These are phyloP conservation scores for Urostyla sp. DNA, from an alignment of 73 alveolate species.

Conservation along the genomic window DNA sequence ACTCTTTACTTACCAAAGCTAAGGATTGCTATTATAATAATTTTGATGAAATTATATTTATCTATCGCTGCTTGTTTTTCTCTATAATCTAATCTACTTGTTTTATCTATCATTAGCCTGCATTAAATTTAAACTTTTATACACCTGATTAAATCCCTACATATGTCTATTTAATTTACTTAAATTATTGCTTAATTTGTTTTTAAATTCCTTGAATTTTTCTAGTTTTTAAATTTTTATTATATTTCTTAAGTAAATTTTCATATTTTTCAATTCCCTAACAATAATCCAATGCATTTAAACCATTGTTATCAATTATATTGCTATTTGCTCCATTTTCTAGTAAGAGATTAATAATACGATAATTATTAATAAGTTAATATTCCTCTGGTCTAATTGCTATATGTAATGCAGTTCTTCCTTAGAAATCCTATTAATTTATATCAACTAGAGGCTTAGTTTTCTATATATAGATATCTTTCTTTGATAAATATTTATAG, in stretches of 20 bases:
- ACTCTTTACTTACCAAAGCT: too few relatives aligned
- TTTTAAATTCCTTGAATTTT: too few relatives aligned
- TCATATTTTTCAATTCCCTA: not conserved
- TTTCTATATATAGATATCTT: not conserved
- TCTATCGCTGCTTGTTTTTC: too few relatives aligned
- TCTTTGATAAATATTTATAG: not conserved
- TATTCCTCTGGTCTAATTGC: conserved; percentile 84
- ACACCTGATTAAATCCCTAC: too few relatives aligned
- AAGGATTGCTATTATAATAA: too few relatives aligned
- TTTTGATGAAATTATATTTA: too few relatives aligned
- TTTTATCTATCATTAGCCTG: too few relatives aligned
- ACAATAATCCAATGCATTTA: conserved; percentile 5
- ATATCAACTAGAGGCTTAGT: conserved; percentile 1
- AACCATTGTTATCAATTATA: not conserved
- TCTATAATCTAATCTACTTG: too few relatives aligned
- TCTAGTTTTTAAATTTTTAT: too few relatives aligned
- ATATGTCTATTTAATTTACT: too few relatives aligned
- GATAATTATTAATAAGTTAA: conserved; percentile 87
- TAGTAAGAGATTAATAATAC: conserved; percentile 73
- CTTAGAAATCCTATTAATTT: conserved; percentile 69
- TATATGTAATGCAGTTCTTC: conserved; percentile 85
- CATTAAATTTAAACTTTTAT: too few relatives aligned
- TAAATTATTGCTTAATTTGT: too few relatives aligned
- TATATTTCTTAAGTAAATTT: not conserved
- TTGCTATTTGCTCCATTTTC: conserved; percentile 2